Conservation (phyloP, 192 early-diverging fungal species). For the Geranomyces michiganensis region DNA sequence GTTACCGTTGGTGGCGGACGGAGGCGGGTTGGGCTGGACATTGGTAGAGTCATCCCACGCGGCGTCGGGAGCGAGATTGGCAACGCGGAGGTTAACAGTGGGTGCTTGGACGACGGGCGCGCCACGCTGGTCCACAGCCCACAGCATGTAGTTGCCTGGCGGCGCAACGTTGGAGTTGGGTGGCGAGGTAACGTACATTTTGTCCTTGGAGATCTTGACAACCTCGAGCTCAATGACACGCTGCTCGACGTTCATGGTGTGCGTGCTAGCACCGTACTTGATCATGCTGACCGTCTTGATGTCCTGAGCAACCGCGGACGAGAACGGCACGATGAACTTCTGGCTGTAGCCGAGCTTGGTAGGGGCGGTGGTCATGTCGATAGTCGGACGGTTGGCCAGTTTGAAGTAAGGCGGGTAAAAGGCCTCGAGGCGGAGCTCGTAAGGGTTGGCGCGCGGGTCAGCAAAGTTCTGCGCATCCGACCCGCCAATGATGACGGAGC, state of each 20-base stretch:
- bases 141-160: conserved; percentile 39
- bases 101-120: conserved; percentile 26
- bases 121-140: conserved; percentile 26
- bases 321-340: conserved; percentile 24
- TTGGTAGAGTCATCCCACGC: conserved; percentile 18
- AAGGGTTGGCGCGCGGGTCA: conserved; percentile 28
- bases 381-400: conserved; percentile 33
- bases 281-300: conserved; percentile 28
- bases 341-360: conserved; percentile 13
- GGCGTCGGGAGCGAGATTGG: conserved; percentile 14
- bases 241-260: conserved; percentile 36
- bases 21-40: conserved; percentile 3
- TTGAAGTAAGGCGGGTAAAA: conserved; percentile 24
- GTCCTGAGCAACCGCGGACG: neutral
- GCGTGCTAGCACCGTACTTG: conserved; percentile 31
- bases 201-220: conserved; percentile 1
- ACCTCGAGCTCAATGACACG: conserved; percentile 25
- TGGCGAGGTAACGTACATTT: conserved; percentile 21
- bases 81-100: conserved; percentile 21
- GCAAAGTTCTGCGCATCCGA: conserved; percentile 49
- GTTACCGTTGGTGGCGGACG: neutral
- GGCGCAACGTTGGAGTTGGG: conserved; percentile 30
- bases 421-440: conserved; percentile 17
- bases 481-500: conserved; percentile 46
- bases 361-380: conserved; percentile 8